phyloP scores from a whole-genome alignment of 805 yeast species.

The Kuraishia molischiana region DNA sequence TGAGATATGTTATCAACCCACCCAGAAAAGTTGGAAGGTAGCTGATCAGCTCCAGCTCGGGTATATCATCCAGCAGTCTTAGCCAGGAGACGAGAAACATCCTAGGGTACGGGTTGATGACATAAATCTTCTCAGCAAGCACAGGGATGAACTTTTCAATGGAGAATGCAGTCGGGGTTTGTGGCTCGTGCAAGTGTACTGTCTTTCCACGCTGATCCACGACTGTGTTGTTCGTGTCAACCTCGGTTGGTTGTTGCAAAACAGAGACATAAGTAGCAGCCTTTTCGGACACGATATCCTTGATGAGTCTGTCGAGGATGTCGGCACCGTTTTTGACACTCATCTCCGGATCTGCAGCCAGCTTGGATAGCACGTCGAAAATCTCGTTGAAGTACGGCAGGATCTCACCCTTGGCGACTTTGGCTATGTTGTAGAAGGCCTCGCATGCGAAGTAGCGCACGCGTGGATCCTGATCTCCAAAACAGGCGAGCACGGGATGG shows the following conservation, averaged over 20 bases:
- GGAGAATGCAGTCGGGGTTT: slow-evolving; percentile 63
- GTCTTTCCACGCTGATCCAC: slow-evolving; percentile 51
- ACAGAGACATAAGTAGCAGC: slow-evolving; percentile 81
- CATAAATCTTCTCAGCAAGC: slow-evolving; percentile 83
- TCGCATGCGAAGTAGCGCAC: slow-evolving; percentile 97
- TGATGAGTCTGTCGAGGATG: slow-evolving; percentile 77
- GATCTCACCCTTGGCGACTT: slow-evolving; percentile 93
- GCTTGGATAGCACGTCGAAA: slow-evolving; percentile 83
- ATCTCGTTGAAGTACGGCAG: slow-evolving; percentile 86
- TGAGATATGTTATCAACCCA: slow-evolving; percentile 69
- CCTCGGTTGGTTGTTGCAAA: slow-evolving; percentile 34
- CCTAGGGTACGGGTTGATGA: slow-evolving; percentile 86
- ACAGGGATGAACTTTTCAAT: slow-evolving; percentile 83
- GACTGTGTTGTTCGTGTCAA: slow-evolving; percentile 17
- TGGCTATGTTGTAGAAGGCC: slow-evolving; percentile 88
- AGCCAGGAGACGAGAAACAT: slow-evolving; percentile 92
- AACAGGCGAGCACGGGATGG: slow-evolving; percentile 90
- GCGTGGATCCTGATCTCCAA: slow-evolving; percentile 95
- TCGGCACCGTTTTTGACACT: slow-evolving; percentile 95
- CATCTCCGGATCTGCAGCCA: slow-evolving; percentile 84
- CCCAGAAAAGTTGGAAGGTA: slow-evolving; percentile 86
- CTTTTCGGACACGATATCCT: slow-evolving; percentile 91
- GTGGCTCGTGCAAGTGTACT: slow-evolving; percentile 48
- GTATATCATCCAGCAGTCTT: slow-evolving; percentile 83
- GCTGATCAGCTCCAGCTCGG: slow-evolving; percentile 79